Evolutionary conservation across 768 basidiomycete species (phyloP), one percentile per base, ranked within the genome.

Genomic region (Terana coerulea): DNA sequence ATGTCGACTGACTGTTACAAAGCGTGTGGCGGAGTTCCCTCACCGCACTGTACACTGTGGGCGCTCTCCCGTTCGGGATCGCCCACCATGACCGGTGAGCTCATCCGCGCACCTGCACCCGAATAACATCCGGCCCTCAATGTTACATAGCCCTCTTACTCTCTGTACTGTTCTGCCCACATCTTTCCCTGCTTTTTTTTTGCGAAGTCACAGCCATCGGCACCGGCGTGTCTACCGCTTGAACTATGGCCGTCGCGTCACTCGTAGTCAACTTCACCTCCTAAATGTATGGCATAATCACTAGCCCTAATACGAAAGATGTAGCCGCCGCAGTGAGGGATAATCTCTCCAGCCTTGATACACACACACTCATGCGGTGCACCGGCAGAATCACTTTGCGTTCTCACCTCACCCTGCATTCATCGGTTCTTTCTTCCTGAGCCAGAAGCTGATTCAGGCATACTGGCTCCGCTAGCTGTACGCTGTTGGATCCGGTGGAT

Each of bases 321-420:
- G 42, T 69, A 14, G 64, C 66, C 7, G 66, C 67, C 25, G 59
- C 58, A 24, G 67, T 67, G 31, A 25, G 64, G 11, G 19, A 40
- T 11, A 7, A 10, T 12, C 15, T 5, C 1, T 5, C 9, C 41
- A 12, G 6, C 6, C 10, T 4, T 5, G 33, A 37, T 17, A 17
- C 49, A 56, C 36, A 55, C 22, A 29, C 49, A 24, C n/a, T 10
- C n/a, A n/a, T n/a, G n/a, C n/a, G n/a, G n/a, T n/a, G n/a, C n/a
- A n/a, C 26, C 24, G 33, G 5, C 31, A 69, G 67, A 65, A 69
- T 40, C 65, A 67, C 37, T 69, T 62, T 24, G 67, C 66, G 1
- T 69, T 66, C 53, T 69, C 66, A 3, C 65, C 67, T 15, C 61
- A 66, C 49, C 65, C 67, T 0, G 60, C 50, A 54, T 65, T 67